Base-by-base conservation (phyloP, 148 eudicot species). In the Cornus suecica region DNA sequence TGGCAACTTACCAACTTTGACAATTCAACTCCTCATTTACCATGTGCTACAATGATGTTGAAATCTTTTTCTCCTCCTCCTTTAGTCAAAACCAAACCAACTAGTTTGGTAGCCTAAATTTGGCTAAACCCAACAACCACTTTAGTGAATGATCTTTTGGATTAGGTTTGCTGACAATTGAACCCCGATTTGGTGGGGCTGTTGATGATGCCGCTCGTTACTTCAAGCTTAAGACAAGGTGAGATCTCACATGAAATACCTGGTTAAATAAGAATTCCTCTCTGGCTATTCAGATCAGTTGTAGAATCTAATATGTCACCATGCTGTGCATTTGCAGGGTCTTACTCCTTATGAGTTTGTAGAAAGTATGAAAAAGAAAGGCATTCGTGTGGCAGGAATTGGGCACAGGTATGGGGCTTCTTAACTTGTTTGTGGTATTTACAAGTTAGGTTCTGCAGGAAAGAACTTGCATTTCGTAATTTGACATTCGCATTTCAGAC, bases 171-270 rank as follows among this genome's bases (percentile, higher is more conserved):
- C 84, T 91, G 63, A 91, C 97, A 27, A 91, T 91, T 80, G 97
- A 93, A 30, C 97, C 97, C 56, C 86, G 93, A 64, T 91, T 91
- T 80, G 97, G 97, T 74, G 97, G 97, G 64, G 91, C 97, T 68
- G 76, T 91, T 81, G 97, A 91, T 85, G 97, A 91, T 81, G 97
- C 97, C 25, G 97, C 97, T 78, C 84, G 97, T 52, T 89, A 88
- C 88, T 91, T 91, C 78, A 91, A 89, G 97, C 97, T 54, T 91
- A 85, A 76, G 97, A 91, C 62, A 76, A 86, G 85, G 97, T 91
- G 70, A 71, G 85, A 66, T 78, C 31, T 68, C 51, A 29, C 60
- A 48, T 48, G 16, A 56, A n/a, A 25, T 79, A n/a, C 37, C 71
- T 30, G 11, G 8, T 32, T 72, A 24, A 58, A 61, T 11, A 42